Conservation (phyloP, 495 filamentous ascomycete species). For the Aspergillus funiculosus region DNA sequence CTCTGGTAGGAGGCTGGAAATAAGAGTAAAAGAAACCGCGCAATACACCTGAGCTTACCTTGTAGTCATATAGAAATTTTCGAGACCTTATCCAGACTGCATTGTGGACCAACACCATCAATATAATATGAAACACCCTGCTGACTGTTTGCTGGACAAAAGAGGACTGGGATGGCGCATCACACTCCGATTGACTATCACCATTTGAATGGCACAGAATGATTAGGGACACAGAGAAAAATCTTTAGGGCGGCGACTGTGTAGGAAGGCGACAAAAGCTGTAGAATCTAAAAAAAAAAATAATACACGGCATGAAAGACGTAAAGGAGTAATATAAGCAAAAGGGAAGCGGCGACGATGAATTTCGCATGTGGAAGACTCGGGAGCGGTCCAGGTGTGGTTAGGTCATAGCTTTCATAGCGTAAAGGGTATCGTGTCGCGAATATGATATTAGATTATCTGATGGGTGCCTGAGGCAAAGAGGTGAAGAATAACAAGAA, state of each 20-base stretch:
- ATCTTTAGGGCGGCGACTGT: background rate
- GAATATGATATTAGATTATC: slow-evolving; percentile 1
- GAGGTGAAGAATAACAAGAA: background rate
- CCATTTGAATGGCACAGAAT: slow-evolving; percentile 15
- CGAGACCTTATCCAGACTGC: slow-evolving; percentile 18
- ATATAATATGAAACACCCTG: slow-evolving; percentile 3
- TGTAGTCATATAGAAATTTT: slow-evolving; percentile 1
- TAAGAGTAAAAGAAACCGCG: background rate
- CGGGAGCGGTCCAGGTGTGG: background rate
- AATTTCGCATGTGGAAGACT: slow-evolving; percentile 12
- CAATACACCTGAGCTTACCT: slow-evolving; percentile 6
- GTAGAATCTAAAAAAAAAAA: too few species aligned
- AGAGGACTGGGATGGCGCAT: slow-evolving; percentile 11
- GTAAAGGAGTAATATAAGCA: slow-evolving; percentile 2
- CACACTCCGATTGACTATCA: slow-evolving; percentile 14
- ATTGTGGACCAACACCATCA: slow-evolving; percentile 15
- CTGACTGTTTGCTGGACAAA: slow-evolving; percentile 8
- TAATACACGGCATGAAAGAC: slow-evolving; percentile 1
- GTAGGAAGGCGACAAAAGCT: background rate
- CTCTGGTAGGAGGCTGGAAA: background rate
- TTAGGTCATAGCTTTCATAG: slow-evolving; percentile 8
- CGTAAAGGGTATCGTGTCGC: slow-evolving; percentile 13
- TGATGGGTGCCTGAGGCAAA: background rate
- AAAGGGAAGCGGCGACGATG: slow-evolving; percentile 11
- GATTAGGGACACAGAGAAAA: background rate